A percentile compares a stretch with the other conserved stretches of the same genome.
These are phyloP conservation scores for Alternaria sp. DNA, from an alignment of 2,329 filamentous ascomycete species.

Conservation along the genomic window DNA sequence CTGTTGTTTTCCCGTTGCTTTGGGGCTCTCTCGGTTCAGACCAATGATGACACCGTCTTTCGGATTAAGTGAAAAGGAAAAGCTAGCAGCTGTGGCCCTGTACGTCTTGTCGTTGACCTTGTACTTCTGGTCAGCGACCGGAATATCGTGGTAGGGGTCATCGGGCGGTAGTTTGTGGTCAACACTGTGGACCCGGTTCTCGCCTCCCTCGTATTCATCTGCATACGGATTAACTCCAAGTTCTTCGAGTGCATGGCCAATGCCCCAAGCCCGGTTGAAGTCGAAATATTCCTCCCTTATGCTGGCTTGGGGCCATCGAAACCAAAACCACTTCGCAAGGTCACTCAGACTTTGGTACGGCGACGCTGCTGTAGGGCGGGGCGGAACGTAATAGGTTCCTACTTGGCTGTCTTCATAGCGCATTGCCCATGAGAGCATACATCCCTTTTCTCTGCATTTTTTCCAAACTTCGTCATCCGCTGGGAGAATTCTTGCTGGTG, in stretches of 20 bases:
- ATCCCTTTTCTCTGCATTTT: conserved; percentile 22
- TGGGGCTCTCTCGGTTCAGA: conserved; percentile 24
- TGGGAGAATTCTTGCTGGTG: conserved; percentile 17
- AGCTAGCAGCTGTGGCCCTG: conserved; percentile 24
- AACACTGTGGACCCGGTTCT: conserved; percentile 19
- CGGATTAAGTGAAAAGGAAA: conserved; percentile 24
- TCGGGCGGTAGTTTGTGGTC: conserved; percentile 12
- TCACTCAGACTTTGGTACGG: conserved; percentile 12
- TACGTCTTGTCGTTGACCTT: conserved; percentile 15
- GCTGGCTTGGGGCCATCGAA: conserved; percentile 2
- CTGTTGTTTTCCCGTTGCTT: conserved; percentile 19
- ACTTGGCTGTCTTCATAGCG: conserved; percentile 15
- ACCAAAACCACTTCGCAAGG: conserved; percentile 24
- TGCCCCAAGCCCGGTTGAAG: conserved; percentile 23
- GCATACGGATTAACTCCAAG: conserved; percentile 23
- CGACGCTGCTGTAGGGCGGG: conserved; percentile 14
- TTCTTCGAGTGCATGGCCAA: conserved; percentile 23
- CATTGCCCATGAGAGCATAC: conserved; percentile 24
- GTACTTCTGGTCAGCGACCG: conserved; percentile 23
- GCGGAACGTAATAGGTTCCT: conserved; percentile 17
- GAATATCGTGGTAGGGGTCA: neutral
- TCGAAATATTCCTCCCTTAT: conserved; percentile 14
- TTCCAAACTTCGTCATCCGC: conserved; percentile 20
- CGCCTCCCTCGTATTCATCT: conserved; percentile 22
- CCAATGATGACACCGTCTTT: conserved; percentile 29